A percentile compares a stretch with the other conserved stretches of the same genome.
These are phyloP conservation scores for Solanum appendiculatum DNA, from an alignment of 257 asterid genomes.

Conservation along the genomic window DNA sequence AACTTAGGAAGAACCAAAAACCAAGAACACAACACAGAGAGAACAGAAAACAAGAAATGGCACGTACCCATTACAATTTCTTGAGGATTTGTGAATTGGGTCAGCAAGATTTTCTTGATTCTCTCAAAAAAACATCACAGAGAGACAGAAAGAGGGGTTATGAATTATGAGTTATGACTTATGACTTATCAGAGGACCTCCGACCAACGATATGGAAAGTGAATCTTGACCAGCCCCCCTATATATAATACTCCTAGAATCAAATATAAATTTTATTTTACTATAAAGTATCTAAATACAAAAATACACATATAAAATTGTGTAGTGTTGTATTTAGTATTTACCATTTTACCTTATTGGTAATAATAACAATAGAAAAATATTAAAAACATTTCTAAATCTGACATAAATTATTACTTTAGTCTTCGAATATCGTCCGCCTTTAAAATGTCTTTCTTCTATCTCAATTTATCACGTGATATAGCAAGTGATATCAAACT, in stretches of 20 bases:
- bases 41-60: slow-evolving; percentile 1
- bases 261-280: neutral
- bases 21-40: neutral
- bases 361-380: neutral
- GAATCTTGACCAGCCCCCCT: slow-evolving; percentile 1
- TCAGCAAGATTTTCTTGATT: neutral
- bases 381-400: no score
- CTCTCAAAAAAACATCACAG: neutral
- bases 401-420: no score
- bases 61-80: slow-evolving; percentile 12
- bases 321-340: neutral
- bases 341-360: neutral
- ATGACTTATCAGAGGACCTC: neutral
- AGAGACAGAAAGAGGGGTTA: neutral
- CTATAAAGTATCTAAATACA: neutral
- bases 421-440: no score
- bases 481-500: no score
- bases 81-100: slow-evolving; percentile 1
- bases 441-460: no score
- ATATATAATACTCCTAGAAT: neutral
- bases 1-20: neutral
- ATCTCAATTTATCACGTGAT: no score
- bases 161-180: neutral
- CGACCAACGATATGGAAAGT: slow-evolving; percentile 2
- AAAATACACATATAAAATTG: neutral